Evolutionary conservation across 257 asterid genomes (phyloP).

Genomic region (Solanum tacnaense): DNA sequence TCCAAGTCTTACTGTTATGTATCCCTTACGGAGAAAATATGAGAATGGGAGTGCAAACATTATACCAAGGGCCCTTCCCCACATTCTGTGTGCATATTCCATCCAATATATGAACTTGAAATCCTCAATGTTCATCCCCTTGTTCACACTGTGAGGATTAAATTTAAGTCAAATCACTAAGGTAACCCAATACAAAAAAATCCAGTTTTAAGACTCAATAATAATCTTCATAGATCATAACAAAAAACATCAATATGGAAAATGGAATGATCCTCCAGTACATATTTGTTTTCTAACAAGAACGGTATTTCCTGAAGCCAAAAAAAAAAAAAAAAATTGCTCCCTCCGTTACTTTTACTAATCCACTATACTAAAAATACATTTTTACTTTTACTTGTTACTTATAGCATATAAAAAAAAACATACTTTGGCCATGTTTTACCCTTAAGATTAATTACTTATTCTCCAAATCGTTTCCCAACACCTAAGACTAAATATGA

Average conservation of each 20-base stretch:
- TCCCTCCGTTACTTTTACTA: too few relatives aligned
- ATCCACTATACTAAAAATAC: too few relatives aligned
- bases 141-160: constrained; percentile 47
- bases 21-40: constrained; percentile 86
- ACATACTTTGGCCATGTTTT: too few relatives aligned
- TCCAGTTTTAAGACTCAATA: not conserved
- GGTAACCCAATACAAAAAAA: not conserved
- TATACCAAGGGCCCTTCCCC: constrained; percentile 96
- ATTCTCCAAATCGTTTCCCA: too few relatives aligned
- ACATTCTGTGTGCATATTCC: constrained; percentile 99
- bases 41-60: constrained; percentile 97
- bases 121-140: constrained; percentile 78
- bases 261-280: not conserved
- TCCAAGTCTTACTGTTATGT: constrained; percentile 62
- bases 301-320: too few relatives aligned
- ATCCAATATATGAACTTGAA: constrained; percentile 98
- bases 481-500: too few relatives aligned
- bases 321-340: not conserved
- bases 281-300: not conserved
- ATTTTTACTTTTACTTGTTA: too few relatives aligned
- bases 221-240: not conserved
- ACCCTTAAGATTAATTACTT: too few relatives aligned
- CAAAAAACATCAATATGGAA: not conserved
- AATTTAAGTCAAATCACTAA: not conserved
- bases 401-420: too few relatives aligned